Conservation (phyloP, 139 green algal genomes). For the Marvania coccoides region DNA sequence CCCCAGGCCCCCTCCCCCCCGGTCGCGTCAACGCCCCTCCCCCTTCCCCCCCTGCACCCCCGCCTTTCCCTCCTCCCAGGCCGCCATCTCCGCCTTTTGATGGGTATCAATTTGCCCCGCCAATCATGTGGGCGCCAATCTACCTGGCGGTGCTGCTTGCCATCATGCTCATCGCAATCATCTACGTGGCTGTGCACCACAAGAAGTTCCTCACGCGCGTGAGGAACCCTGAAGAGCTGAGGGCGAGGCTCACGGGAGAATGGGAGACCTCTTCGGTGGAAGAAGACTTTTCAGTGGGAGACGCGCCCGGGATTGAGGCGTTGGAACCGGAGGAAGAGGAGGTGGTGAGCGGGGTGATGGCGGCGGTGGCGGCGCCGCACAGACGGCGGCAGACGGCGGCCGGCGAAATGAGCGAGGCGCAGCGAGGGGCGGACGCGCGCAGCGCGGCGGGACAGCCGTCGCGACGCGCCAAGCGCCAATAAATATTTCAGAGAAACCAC, state of each 20-base stretch:
- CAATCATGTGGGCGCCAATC: slow-evolving; percentile 15
- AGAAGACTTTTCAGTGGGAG: not conserved
- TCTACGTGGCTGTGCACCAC: slow-evolving; percentile 14
- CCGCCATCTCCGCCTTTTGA: slow-evolving; percentile 18
- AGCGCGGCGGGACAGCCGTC: no score
- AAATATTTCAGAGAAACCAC: no score
- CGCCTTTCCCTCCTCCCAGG: slow-evolving; percentile 14
- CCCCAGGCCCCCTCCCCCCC: slow-evolving; percentile 11
- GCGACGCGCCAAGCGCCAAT: no score
- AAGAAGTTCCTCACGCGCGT: slow-evolving; percentile 8
- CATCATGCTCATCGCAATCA: not conserved
- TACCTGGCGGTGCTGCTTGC: not conserved
- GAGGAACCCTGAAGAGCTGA: slow-evolving; percentile 10
- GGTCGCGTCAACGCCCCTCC: not conserved
- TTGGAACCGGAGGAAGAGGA: not conserved
- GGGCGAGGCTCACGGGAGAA: slow-evolving; percentile 6
- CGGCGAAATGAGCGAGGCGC: no score
- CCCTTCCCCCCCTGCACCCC: slow-evolving; percentile 15
- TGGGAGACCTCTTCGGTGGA: slow-evolving; percentile 7
- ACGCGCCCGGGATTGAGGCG: not conserved
- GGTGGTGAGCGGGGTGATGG: not conserved
- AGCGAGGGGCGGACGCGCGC: no score
- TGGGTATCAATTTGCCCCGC: not conserved
- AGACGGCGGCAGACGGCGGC: no score
- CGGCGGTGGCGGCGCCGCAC: not conserved